phyloP scores from a whole-genome alignment of 2,329 filamentous ascomycete genomes.

The Aspergillus pseudonomiae region DNA sequence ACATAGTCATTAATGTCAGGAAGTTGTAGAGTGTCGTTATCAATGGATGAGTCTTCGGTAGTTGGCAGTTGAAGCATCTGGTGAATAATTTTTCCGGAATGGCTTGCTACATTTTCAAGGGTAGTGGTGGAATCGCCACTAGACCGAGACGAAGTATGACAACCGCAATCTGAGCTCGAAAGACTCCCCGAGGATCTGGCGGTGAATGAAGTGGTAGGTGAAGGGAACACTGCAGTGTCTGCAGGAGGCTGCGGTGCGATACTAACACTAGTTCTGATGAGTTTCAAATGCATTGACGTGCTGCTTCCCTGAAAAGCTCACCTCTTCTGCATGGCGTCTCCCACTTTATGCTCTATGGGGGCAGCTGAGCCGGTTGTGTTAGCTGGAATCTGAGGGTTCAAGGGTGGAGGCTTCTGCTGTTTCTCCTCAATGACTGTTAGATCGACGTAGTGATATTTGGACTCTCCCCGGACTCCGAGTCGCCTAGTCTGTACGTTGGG shows the following conservation, averaged over 20 bases:
- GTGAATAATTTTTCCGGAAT: constrained; percentile 43
- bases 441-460: constrained; percentile 88
- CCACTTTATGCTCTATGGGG: constrained; percentile 26
- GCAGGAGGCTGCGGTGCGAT: constrained; percentile 35
- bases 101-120: constrained; percentile 39
- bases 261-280: constrained; percentile 31
- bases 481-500: constrained; percentile 91
- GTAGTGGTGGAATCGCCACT: constrained; percentile 37
- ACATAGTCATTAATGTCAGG: constrained; percentile 84
- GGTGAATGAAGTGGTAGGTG: constrained; percentile 41
- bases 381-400: constrained; percentile 30
- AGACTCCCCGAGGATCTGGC: constrained; percentile 32
- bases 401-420: constrained; percentile 35
- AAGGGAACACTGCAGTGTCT: constrained; percentile 45
- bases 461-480: constrained; percentile 91
- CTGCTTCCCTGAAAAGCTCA: constrained; percentile 19
- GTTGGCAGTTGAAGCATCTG: constrained; percentile 44
- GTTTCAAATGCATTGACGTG: constrained; percentile 5
- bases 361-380: constrained; percentile 23
- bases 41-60: constrained; percentile 46
- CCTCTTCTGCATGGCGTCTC: constrained; percentile 35
- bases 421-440: constrained; percentile 51
- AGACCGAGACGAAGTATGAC: constrained; percentile 31
- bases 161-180: constrained; percentile 30
- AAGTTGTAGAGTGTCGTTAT: constrained; percentile 74